Evolutionary conservation across 306 rosid genomes (phyloP).

Genomic region (Ziziphus jujuba): DNA sequence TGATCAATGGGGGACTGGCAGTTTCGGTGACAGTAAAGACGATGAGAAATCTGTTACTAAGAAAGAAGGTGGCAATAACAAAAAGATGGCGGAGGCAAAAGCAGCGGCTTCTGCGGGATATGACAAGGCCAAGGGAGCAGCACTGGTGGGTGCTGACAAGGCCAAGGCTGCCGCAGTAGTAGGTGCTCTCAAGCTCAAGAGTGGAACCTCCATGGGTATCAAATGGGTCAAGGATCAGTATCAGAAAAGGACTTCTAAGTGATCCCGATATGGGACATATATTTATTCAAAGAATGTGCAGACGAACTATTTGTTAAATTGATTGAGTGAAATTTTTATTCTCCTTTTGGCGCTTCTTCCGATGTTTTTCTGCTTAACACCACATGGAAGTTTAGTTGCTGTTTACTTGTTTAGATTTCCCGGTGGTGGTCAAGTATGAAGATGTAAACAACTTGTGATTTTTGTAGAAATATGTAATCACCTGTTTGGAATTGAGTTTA

Average conservation of each 20-base stretch:
- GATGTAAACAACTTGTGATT: too few relatives aligned
- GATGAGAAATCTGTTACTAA: constrained; percentile 11
- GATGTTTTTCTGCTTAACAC: not conserved
- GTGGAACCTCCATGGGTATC: constrained; percentile 65
- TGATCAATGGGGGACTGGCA: constrained; percentile 66
- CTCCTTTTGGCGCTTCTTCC: not conserved
- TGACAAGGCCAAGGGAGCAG: constrained; percentile 56
- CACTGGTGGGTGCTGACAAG: constrained; percentile 40
- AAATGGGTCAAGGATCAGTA: constrained; percentile 72
- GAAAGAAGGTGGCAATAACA: constrained; percentile 42
- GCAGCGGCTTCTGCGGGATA: constrained; percentile 51
- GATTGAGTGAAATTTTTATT: not conserved
- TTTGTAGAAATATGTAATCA: too few relatives aligned
- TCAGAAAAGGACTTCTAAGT: constrained; percentile 62
- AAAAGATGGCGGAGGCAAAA: constrained; percentile 50
- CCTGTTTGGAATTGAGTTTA: too few relatives aligned
- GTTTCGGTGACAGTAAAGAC: constrained; percentile 34
- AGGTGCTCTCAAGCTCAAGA: constrained; percentile 41
- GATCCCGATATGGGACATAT: constrained; percentile 14
- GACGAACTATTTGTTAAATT: not conserved
- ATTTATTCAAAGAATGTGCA: not conserved
- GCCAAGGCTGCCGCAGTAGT: constrained; percentile 40
- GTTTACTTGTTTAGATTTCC: not conserved
- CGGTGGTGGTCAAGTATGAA: too few relatives aligned
- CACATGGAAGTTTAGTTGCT: too few relatives aligned